These are phyloP conservation scores for Candida chilensis DNA, from an alignment of 805 yeast species.

Conservation along the genomic window DNA sequence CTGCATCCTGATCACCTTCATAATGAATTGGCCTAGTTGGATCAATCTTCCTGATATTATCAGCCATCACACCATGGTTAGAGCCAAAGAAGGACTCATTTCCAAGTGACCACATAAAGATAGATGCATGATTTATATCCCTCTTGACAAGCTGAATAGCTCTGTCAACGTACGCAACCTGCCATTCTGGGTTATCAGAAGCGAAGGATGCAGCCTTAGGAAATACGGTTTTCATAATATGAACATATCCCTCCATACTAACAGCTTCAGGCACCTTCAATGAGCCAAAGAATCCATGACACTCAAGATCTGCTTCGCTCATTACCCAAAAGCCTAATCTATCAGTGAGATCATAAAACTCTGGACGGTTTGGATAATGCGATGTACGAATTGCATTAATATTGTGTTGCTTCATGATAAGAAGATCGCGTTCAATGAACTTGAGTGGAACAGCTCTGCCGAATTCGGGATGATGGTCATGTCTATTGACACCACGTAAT, in stretches of 20 bases:
- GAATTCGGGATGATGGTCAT: slow-evolving; percentile 19
- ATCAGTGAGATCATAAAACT: slow-evolving; percentile 17
- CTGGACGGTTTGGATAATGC: slow-evolving; percentile 25
- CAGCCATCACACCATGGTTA: slow-evolving; percentile 18
- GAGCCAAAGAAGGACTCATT: slow-evolving; percentile 23
- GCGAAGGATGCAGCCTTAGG: slow-evolving; percentile 12
- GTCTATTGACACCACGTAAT: slow-evolving; percentile 23
- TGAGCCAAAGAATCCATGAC: slow-evolving; percentile 18
- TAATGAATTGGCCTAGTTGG: slow-evolving; percentile 20
- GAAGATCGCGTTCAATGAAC: slow-evolving; percentile 17
- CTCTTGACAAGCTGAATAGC: slow-evolving; percentile 16
- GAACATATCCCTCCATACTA: slow-evolving; percentile 4
- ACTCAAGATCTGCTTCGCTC: slow-evolving; percentile 25
- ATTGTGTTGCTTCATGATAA: slow-evolving; percentile 20
- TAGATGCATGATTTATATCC: slow-evolving; percentile 21
- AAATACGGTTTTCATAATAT: slow-evolving; percentile 3
- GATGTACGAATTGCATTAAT: slow-evolving; percentile 24
- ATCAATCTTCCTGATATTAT: slow-evolving; percentile 12
- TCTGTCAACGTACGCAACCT: slow-evolving; percentile 21
- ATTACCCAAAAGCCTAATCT: slow-evolving; percentile 21
- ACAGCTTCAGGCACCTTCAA: slow-evolving; percentile 4
- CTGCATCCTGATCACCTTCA: slow-evolving; percentile 17
- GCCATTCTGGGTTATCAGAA: slow-evolving; percentile 19
- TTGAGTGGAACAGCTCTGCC: slow-evolving; percentile 25
- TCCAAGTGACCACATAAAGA: slow-evolving; percentile 27